Conservation (phyloP, 1,284 basidiomycete genomes). For the Boletus austroedulis region DNA sequence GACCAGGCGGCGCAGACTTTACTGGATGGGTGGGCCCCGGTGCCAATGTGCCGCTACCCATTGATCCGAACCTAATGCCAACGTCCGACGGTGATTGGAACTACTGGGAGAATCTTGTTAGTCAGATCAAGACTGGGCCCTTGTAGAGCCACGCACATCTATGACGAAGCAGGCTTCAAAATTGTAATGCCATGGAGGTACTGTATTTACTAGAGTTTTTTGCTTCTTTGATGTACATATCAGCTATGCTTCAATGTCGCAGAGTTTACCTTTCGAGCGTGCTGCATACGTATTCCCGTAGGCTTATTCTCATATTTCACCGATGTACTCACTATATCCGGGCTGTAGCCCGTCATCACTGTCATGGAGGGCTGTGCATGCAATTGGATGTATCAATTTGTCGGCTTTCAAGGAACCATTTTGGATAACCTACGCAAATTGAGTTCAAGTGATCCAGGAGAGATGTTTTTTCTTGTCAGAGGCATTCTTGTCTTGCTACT, state of each 20-base stretch:
- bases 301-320: not conserved
- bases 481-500: too few species aligned
- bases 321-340: not conserved
- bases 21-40: conserved; percentile 55
- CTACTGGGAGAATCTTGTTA: conserved; percentile 79
- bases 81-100: conserved; percentile 69
- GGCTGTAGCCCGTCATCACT: not conserved
- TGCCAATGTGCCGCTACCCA: conserved; percentile 29
- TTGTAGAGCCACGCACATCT: conserved; percentile 20
- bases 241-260: conserved; percentile 1
- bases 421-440: not conserved
- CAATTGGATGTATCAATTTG: not conserved
- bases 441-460: too few species aligned
- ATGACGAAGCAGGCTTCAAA: conserved; percentile 10
- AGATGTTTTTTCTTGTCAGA: too few species aligned
- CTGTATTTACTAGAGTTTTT: conserved; percentile 2
- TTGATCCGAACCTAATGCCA: conserved; percentile 43
- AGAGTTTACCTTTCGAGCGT: not conserved
- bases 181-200: conserved; percentile 9
- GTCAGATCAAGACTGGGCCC: conserved; percentile 60
- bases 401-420: not conserved
- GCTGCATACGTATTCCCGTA: not conserved
- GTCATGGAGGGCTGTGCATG: not conserved
- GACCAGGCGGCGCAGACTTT: conserved; percentile 55
- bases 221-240: conserved; percentile 11